Conservation (phyloP, 192 early-diverging fungal species). For the Phlyctochytrium planicorne region DNA sequence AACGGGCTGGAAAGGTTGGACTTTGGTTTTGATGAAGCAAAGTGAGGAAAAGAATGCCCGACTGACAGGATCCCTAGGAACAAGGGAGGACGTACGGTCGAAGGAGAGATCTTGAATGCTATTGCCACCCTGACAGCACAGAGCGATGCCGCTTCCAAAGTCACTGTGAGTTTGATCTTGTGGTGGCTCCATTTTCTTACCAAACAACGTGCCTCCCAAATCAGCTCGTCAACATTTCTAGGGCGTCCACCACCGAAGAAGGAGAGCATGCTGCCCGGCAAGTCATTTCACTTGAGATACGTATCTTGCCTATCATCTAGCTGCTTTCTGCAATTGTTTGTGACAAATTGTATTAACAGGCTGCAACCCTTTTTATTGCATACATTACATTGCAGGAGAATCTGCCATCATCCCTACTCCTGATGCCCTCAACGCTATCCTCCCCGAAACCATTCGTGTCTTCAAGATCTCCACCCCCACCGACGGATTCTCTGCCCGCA, state of each 20-base stretch:
- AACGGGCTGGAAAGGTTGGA: constrained; percentile 42
- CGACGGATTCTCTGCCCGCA: constrained; percentile 42
- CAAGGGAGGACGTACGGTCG: constrained; percentile 44
- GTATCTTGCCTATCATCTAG: neutral
- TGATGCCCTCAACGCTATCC: constrained; percentile 20
- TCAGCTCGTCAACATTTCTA: constrained; percentile 47
- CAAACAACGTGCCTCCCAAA: too few relatives aligned
- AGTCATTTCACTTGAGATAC: constrained; percentile 22
- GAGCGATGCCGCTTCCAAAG: constrained; percentile 19
- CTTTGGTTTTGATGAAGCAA: neutral
- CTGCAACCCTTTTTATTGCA: neutral
- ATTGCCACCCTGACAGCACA: constrained; percentile 36
- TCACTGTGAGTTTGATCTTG: constrained; percentile 31
- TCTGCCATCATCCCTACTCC: constrained; percentile 16
- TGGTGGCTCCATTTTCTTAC: too few relatives aligned
- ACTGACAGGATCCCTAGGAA: constrained; percentile 23
- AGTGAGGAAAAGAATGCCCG: constrained; percentile 5
- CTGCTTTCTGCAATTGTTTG: too few relatives aligned
- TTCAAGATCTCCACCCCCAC: constrained; percentile 19
- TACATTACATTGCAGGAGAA: constrained; percentile 10
- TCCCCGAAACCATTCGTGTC: constrained; percentile 24
- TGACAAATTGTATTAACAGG: too few relatives aligned
- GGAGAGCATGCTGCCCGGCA: constrained; percentile 38
- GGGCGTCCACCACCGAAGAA: constrained; percentile 38
- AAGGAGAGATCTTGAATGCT: constrained; percentile 35